Base-by-base conservation (phyloP, 371 early-diverging fungal genomes). In the Mucor racemosus region DNA sequence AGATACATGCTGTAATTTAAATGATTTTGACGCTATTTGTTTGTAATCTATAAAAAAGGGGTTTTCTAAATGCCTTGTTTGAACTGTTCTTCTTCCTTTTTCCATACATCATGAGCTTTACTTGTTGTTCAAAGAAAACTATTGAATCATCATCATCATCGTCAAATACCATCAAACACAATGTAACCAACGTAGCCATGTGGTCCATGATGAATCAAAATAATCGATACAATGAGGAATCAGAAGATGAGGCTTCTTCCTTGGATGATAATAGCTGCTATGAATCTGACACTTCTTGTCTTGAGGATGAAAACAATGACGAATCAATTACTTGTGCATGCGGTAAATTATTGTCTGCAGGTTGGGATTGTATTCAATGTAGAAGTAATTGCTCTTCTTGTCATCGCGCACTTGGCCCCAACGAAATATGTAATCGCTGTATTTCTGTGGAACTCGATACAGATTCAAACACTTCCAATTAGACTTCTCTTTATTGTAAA, bases 331-430 rank as follows among this genome's bases (percentile, higher is more conserved):
- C 19, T 17, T 69, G 69, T 60, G 64, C 42, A 6, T 69, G 69
- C 53, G 69, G 69, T 44, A 69, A 59, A 36, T 3, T n/a, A 1
- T 5, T 69, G 10, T 42, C 61, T 5, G 41, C 64, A 21, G 69
- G 69, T 10, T 69, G 69, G 69, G 26, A 60, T 17, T 69, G 69
- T 46, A 26, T 26, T 31, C 36, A 59, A 26, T 69, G 69, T 36
- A 59, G 69, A 56, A 44, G 33, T 1, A 64, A 39, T 44, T 69
- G 69, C 17, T 26, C 60, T 55, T 48, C 55, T n/a, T 69, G 69
- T 46, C 50, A 64, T 26, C 64, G 69, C 21, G 69, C 69, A 19
- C 56, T 69, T 14, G 54, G 46, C 5, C 50, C 39, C 3, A 48
- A 48, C 26, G 68, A 67, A 48, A 39, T 7, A 46, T 67, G 68